A percentile compares a stretch with the other conserved stretches of the same genome.
phyloP scores from a whole-genome alignment of 2,329 filamentous ascomycete genomes.

The Fusarium agapanthi region DNA sequence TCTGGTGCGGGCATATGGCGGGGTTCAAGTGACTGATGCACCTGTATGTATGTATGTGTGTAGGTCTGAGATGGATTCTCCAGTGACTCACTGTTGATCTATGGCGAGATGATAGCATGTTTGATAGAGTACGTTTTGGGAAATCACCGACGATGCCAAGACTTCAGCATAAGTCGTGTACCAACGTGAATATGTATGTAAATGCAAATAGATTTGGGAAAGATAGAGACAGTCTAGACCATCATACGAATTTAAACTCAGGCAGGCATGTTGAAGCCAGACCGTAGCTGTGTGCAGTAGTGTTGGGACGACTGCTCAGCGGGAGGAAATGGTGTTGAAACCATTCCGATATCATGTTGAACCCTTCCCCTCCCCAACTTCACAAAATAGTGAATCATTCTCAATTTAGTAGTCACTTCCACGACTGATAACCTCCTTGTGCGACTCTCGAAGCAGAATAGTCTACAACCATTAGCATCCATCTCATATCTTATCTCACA shows the following conservation, averaged over 20 bases:
- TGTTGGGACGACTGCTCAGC: conserved; percentile 15
- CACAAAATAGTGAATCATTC: neutral
- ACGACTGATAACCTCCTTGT: conserved; percentile 62
- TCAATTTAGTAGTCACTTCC: conserved; percentile 58
- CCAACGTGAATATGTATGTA: neutral
- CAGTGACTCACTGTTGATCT: conserved; percentile 20
- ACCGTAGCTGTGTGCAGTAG: neutral
- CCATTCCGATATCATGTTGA: conserved; percentile 14
- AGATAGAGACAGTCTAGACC: conserved; percentile 3
- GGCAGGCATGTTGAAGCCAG: conserved; percentile 23
- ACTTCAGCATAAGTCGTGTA: neutral
- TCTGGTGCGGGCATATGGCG: neutral
- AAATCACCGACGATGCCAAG: neutral
- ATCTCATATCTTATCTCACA: too few relatives aligned
- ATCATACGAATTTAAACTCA: conserved; percentile 20
- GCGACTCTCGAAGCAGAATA: conserved; percentile 53
- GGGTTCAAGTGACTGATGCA: neutral
- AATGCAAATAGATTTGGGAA: neutral
- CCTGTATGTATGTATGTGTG: neutral
- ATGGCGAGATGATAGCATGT: neutral
- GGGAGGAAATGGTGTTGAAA: conserved; percentile 5
- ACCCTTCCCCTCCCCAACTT: neutral
- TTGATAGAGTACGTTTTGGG: neutral
- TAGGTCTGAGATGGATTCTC: neutral
- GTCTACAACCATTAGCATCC: conserved; percentile 49